Evolutionary conservation across 2,329 filamentous ascomycete species (phyloP), one percentile per base, ranked within the genome.

Genomic region (Arthrobotrys sphaeroides): DNA sequence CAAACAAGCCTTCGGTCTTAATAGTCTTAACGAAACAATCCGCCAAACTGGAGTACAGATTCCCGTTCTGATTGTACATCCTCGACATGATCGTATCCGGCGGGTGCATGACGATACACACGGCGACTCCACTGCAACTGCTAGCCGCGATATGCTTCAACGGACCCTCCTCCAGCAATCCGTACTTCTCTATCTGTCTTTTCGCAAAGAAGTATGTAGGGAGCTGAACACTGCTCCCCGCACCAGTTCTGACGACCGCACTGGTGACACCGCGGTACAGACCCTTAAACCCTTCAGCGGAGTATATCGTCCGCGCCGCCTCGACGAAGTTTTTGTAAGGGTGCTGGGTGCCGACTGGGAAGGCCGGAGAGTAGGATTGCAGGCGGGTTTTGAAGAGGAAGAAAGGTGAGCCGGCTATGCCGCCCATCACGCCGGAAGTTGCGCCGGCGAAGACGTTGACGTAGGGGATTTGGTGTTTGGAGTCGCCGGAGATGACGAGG

Each of bases 141-240:
- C 93, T 97, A 82, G 93, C 96, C 38, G 92, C 87, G 78, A 99
- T 85, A 82, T 99, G 95, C 80, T 99, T 84, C 47, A 91, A 90
- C 38, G 93, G 91, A 1, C 95, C 94, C 81, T 99, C 95, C 81
- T 95, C 86, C 90, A 98, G 93, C 49, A 90, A 93, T 64, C 94
- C 83, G 81, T 97, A 93, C 80, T 87, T 90, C 73, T 92, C 87
- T 79, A 99, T 84, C 79, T 91, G 86, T 77, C 95, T 87, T 86
- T 99, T 99, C 10, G 94, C 95, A 80, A 98, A 95, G 84, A 98
- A 99, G 83, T 99, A 99, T 36, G 95, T 99, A 1, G 95, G 95
- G 75, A 99, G 86, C 84, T 99, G 95, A 9, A 98, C 95, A 4
- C 93, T 95, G 83, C 92, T 96, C 59, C 95, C 95, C 80, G 97